Evolutionary conservation across 225 moss, liverwort and hornwort genomes (phyloP).

Genomic region (Physcomitrellopsis africana): DNA sequence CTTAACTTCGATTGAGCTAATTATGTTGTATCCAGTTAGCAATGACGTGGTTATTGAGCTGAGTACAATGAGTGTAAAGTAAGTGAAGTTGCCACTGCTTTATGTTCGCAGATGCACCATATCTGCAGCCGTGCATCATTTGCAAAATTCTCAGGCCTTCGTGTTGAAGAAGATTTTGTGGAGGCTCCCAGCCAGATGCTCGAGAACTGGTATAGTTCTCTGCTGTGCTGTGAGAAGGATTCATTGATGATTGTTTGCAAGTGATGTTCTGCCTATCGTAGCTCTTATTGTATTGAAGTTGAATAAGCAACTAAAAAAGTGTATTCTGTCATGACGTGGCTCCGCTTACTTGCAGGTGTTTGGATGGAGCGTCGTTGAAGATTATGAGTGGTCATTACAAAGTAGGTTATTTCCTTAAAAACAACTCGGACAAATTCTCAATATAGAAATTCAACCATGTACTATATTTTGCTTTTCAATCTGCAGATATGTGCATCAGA

Average conservation of each 20-base stretch:
- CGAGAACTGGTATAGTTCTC: constrained; percentile 76
- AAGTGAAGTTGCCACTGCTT: no score
- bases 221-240: not conserved
- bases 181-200: constrained; percentile 99
- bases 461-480: not conserved
- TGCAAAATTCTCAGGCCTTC: constrained; percentile 86
- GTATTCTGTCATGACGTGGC: not conserved
- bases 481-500: not conserved
- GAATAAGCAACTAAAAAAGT: not conserved
- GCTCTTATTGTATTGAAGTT: constrained; percentile 14
- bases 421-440: no score
- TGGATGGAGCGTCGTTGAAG: constrained; percentile 74
- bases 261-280: constrained; percentile 6
- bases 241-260: not conserved
- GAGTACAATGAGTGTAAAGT: not conserved
- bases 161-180: constrained; percentile 96
- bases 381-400: constrained; percentile 98
- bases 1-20: no score
- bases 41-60: not conserved
- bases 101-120: constrained; percentile 88
- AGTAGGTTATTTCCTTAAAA: constrained; percentile 38
- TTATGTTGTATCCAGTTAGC: not conserved
- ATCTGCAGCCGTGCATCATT: constrained; percentile 94
- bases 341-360: constrained; percentile 66
- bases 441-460: not conserved